A percentile compares a stretch with the other conserved stretches of the same genome.
Evolutionary conservation across 176 grass and related monocot species (phyloP).

Genomic region (Musa schizocarpa): DNA sequence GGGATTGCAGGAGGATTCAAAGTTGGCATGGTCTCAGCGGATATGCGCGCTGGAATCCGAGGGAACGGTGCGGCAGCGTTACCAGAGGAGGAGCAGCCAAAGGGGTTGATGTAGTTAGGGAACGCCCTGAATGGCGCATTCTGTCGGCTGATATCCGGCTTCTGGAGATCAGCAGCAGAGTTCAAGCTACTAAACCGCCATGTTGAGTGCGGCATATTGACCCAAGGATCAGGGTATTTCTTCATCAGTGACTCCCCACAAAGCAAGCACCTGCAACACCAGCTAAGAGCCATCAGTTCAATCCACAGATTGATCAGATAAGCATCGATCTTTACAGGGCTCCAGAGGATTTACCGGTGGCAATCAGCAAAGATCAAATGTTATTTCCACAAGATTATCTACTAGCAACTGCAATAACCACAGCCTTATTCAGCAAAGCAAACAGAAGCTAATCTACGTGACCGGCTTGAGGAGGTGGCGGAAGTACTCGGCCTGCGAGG

Average conservation of each 20-base stretch:
- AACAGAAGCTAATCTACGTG: conserved; percentile 48
- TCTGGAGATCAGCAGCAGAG: conserved; percentile 25
- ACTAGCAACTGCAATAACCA: too few species aligned
- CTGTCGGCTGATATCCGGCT: conserved; percentile 21
- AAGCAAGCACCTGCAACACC: conserved; percentile 38
- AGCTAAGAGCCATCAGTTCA: neutral
- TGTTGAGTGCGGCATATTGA: conserved; percentile 29
- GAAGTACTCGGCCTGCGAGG: conserved; percentile 75
- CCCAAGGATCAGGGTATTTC: conserved; percentile 47
- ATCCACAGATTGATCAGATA: neutral
- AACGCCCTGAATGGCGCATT: conserved; percentile 27
- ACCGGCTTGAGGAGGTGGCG: conserved; percentile 92
- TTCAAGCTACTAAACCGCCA: conserved; percentile 33
- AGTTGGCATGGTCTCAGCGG: conserved; percentile 11
- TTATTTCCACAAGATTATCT: neutral
- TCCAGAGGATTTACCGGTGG: neutral
- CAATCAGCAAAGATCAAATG: conserved; percentile 2
- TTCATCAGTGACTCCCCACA: conserved; percentile 30
- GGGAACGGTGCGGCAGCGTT: neutral
- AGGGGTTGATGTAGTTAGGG: conserved; percentile 29
- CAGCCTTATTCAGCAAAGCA: conserved; percentile 20
- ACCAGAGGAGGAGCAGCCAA: neutral
- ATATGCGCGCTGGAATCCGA: conserved; percentile 12
- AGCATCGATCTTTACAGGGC: neutral
- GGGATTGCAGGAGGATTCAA: conserved; percentile 6